Base-by-base conservation (phyloP, 2,329 filamentous ascomycete genomes). In the Hypomyces rosellus region DNA sequence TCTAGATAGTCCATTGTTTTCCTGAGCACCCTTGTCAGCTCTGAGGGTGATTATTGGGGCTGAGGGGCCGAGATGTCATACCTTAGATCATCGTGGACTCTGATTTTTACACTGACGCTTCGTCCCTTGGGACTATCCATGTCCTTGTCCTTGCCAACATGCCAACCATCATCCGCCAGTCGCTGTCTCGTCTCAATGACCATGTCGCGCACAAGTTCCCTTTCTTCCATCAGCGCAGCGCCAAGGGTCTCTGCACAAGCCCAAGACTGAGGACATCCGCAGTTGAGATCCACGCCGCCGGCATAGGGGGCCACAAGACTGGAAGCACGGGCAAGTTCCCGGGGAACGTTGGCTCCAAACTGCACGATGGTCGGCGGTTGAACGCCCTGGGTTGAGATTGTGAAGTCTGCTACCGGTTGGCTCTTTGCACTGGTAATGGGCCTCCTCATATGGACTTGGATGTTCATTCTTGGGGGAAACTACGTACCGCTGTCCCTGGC, bases 191-290 rank as follows among this genome's bases (percentile, higher is more conserved):
- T 81, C 52, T 77, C 76, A 25, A 74, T 61, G 0, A 87, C 77
- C 74, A 88, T 85, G 52, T 81, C 77, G 3, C 79, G 74, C n/a
- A 88, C 84, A 3, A 85, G 71, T 56, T 82, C 79, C 8, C 82
- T 77, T 45, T 74, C 70, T 41, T 80, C 74, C 83, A 88, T 87
- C 34, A 88, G 69, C n/a, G 81, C 81, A 4, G 84, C 85, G 5
- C 85, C 85, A 3, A 88, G 72, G 1, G 74, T 80, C 63, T 84
- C 81, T 39, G 82, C 78, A 59, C 85, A 85, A 0, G 85, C 84
- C 85, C 85, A 88, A 5, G 78, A 79, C 65, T 88, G 85, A 7
- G 85, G 85, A 60, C 85, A 88, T 11, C 85, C 85, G 64, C 85
- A 88, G 68, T 88, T 88, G 38, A 88, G 71, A 59, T 88, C 82